These are phyloP conservation scores for Haplographium delicatum DNA, from an alignment of 495 filamentous ascomycete species.

Conservation along the genomic window DNA sequence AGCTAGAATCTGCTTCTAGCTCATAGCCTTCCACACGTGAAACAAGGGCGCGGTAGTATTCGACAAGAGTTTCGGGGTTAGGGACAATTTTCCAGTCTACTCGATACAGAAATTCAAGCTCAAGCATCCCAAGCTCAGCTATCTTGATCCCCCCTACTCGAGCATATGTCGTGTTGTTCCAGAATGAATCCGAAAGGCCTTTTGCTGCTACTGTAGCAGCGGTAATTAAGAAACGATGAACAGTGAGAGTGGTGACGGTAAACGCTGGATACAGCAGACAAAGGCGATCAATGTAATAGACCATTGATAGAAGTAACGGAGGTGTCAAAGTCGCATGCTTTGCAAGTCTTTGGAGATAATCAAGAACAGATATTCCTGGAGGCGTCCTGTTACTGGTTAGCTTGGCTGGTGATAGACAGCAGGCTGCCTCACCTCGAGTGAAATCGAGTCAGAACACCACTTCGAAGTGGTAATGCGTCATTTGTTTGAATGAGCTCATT, in stretches of 20 bases:
- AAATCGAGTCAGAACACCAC: slow-evolving; percentile 83
- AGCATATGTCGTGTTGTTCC: slow-evolving; percentile 95
- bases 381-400: slow-evolving; percentile 57
- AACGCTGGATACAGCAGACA: slow-evolving; percentile 89
- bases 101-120: slow-evolving; percentile 85
- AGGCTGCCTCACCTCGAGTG: slow-evolving; percentile 77
- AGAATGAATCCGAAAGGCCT: slow-evolving; percentile 91
- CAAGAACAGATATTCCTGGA: slow-evolving; percentile 85
- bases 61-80: slow-evolving; percentile 83
- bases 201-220: slow-evolving; percentile 94
- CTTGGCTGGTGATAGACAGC: too few relatives aligned
- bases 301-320: slow-evolving; percentile 97
- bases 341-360: slow-evolving; percentile 88
- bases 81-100: slow-evolving; percentile 97
- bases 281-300: slow-evolving; percentile 96
- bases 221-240: slow-evolving; percentile 94
- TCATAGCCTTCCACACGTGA: slow-evolving; percentile 45
- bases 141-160: slow-evolving; percentile 87
- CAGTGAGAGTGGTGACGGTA: slow-evolving; percentile 88
- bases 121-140: slow-evolving; percentile 83
- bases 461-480: slow-evolving; percentile 78
- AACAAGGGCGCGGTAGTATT: slow-evolving; percentile 86
- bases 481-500: slow-evolving; percentile 90
- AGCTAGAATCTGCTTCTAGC: slow-evolving; percentile 31
- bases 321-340: slow-evolving; percentile 91